phyloP scores from a whole-genome alignment of 352 stramenopile species.

The Phytophthora tubulina region DNA sequence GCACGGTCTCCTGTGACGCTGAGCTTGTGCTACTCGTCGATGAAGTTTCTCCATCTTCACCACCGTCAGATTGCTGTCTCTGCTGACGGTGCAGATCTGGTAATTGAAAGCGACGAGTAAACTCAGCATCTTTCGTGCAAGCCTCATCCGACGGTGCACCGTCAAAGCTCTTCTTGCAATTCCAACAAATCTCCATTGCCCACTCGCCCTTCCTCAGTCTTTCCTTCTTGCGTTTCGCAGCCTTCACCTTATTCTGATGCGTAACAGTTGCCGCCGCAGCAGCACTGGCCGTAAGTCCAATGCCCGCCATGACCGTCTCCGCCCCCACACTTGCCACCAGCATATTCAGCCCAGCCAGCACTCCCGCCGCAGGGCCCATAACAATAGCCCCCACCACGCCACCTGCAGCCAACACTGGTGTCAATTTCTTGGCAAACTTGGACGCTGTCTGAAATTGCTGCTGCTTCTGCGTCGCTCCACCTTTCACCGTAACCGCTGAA shows the following conservation, averaged over 20 bases:
- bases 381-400: constrained; percentile 67
- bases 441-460: constrained; percentile 36
- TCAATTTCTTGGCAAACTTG: constrained; percentile 49
- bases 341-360: constrained; percentile 71
- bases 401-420: constrained; percentile 65
- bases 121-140: constrained; percentile 68
- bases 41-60: not conserved
- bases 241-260: constrained; percentile 59
- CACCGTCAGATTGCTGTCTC: not conserved
- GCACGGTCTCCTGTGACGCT: constrained; percentile 19
- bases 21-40: not conserved
- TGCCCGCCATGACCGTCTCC: constrained; percentile 63
- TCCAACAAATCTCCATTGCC: constrained; percentile 80
- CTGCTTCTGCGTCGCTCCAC: constrained; percentile 5
- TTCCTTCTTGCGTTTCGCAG: constrained; percentile 48
- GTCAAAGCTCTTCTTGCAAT: constrained; percentile 61
- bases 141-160: constrained; percentile 55
- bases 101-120: constrained; percentile 63
- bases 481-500: constrained; percentile 4
- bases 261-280: constrained; percentile 64
- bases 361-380: constrained; percentile 53
- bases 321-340: constrained; percentile 59
- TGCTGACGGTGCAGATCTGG: constrained; percentile 2
- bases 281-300: constrained; percentile 68
- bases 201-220: constrained; percentile 59